These are phyloP conservation scores for Candida glaebosa DNA, from an alignment of 805 yeast species.

Conservation along the genomic window DNA sequence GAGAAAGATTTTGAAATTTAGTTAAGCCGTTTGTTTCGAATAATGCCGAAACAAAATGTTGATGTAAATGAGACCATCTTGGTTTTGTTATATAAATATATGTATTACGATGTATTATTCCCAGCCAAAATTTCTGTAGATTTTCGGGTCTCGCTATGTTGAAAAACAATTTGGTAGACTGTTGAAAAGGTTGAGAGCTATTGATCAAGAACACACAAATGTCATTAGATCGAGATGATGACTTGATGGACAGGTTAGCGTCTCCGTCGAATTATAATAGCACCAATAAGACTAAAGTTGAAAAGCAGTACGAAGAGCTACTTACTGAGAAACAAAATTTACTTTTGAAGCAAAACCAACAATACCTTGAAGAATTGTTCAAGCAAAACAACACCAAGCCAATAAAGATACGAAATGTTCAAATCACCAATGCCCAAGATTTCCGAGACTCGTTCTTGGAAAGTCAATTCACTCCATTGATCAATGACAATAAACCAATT, in stretches of 20 bases:
- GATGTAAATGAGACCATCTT: neutral
- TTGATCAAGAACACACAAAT: constrained; percentile 1
- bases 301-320: constrained; percentile 24
- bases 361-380: constrained; percentile 32
- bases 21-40: neutral
- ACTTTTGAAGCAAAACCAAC: constrained; percentile 29
- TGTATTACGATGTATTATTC: constrained; percentile 1
- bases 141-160: too few species aligned
- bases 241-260: constrained; percentile 29
- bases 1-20: neutral
- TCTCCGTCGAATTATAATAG: constrained; percentile 9
- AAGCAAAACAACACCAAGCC: constrained; percentile 35
- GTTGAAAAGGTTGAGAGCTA: neutral
- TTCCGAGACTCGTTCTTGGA: constrained; percentile 45
- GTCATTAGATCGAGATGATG: constrained; percentile 23
- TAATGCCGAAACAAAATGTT: neutral
- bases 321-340: constrained; percentile 27
- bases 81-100: neutral
- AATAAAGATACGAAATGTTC: constrained; percentile 40
- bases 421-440: constrained; percentile 45
- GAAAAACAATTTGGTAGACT: neutral
- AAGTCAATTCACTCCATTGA: constrained; percentile 46
- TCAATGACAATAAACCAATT: constrained; percentile 24
- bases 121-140: neutral
- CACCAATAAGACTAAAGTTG: constrained; percentile 14